Conservation (phyloP, 441 rosid species). For the Erysimum pusillum region DNA sequence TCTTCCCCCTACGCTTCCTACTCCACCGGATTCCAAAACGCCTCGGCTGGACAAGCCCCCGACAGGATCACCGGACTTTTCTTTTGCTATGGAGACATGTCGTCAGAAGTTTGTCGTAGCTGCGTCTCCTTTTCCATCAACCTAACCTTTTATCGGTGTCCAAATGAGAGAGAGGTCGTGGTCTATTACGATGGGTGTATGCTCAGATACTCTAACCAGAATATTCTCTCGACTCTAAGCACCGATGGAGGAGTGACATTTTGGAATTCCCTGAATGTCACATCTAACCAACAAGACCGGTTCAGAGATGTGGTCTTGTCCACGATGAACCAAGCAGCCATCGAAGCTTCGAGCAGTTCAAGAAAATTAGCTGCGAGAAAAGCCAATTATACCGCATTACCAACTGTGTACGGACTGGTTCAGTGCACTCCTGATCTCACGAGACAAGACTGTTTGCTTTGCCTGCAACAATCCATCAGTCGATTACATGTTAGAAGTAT, state of each 20-base stretch:
- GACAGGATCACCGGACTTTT: conserved; percentile 25
- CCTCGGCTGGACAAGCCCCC: neutral
- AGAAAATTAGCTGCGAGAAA: neutral
- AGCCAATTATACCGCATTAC: neutral
- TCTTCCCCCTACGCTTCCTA: no score
- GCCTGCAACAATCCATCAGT: conserved; percentile 12
- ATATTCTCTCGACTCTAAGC: neutral
- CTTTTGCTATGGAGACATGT: conserved; percentile 4
- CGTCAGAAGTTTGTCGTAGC: neutral
- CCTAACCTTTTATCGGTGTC: neutral
- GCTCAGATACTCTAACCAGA: no score
- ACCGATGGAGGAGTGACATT: no score
- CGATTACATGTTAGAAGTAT: neutral
- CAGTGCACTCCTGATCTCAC: conserved; percentile 41
- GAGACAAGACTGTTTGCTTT: conserved; percentile 8
- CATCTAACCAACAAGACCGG: neutral
- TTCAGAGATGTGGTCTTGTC: neutral
- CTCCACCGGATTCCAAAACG: no score
- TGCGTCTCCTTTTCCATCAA: conserved; percentile 1
- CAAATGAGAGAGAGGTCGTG: neutral
- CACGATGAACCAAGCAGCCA: neutral
- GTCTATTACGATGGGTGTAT: conserved; percentile 10
- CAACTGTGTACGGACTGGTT: conserved; percentile 7
- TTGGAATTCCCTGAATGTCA: no score
- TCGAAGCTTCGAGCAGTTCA: neutral